phyloP scores from a whole-genome alignment of 176 grass and related monocot genomes.

The Pontederia paniculata region DNA sequence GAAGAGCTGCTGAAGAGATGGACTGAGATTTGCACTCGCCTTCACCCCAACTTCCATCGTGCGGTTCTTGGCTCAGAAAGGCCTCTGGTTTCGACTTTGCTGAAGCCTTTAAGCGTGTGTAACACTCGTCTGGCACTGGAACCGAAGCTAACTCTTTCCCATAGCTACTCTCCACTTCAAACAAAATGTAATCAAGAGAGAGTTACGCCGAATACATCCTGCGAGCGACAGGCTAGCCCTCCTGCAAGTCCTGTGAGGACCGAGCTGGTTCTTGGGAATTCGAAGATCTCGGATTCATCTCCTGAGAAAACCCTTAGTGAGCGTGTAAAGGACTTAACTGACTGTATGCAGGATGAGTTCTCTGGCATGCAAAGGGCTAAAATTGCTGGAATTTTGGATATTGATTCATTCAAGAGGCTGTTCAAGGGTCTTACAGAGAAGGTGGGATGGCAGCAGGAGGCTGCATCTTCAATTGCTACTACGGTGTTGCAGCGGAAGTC shows the following conservation, averaged over 20 bases:
- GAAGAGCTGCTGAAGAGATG: conserved; percentile 11
- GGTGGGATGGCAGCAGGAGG: conserved; percentile 63
- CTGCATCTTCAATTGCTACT: conserved; percentile 25
- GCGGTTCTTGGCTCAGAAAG: neutral
- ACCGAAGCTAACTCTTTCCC: too few species aligned
- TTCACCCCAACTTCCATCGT: neutral
- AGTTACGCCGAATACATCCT: neutral
- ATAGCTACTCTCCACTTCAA: too few species aligned
- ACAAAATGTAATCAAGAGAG: neutral
- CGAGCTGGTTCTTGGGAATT: conserved; percentile 34
- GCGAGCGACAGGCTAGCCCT: neutral
- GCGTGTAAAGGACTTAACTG: neutral
- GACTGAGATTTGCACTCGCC: neutral
- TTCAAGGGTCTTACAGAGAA: conserved; percentile 36
- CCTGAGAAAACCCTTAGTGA: neutral
- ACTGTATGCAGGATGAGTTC: neutral
- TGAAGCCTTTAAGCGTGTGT: neutral
- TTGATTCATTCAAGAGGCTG: conserved; percentile 25
- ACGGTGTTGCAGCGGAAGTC: conserved; percentile 28
- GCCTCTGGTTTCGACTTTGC: too few species aligned
- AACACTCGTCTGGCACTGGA: neutral
- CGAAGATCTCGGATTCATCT: neutral
- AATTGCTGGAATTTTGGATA: neutral
- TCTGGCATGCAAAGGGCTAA: neutral
- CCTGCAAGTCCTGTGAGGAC: conserved; percentile 30